Evolutionary conservation across 108 stramenopile species (phyloP), one percentile per base, ranked within the genome.

Genomic region (Skeletonema grethae): DNA sequence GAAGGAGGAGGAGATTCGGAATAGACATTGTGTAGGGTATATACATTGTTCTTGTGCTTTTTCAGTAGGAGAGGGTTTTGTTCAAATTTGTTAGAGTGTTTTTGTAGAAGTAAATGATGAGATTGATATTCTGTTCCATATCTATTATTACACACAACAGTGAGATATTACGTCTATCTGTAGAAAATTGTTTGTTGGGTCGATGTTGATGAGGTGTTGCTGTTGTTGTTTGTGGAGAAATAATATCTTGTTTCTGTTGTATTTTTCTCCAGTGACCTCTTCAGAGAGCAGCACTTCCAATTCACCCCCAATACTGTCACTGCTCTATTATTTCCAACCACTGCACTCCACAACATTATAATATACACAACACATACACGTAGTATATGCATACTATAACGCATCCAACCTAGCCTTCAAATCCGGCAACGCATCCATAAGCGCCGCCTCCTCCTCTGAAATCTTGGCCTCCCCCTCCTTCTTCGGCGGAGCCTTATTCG

Each of bases 401-500:
- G 89, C 92, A 85, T 90, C 82, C 69, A 93, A 79, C 63, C 92
- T 72, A 25, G 92, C 87, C 69, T 72, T 89, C 73, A 93, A 80
- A 73, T 93, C 92, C 0, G 92, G 90, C 75, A 90, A 62, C 20
- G 73, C 81, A 43, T 76, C 77, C 50, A 88, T 86, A 68, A 92
- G 64, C 18, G 80, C 87, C 59, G 78, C 87, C 70, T 85, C 67
- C 79, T 93, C 91, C 70, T 85, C 86, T 16, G 80, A 73, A 43
- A 81, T 12, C 53, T 28, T 28, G 25, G 63, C 59, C 59, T 76
- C 75, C 48, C 39, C 60, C 20, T 38, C 57, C 57, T 65, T 45
- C 0, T 60, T 76, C 56, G 77, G 73, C 13, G 76, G 77, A 25
- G 78, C 78, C 11, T 53, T 69, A n/a, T 38, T 76, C 6, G 92